Evolutionary conservation across 257 asterid species (phyloP).

Genomic region (Fraxinus quadrangulata): DNA sequence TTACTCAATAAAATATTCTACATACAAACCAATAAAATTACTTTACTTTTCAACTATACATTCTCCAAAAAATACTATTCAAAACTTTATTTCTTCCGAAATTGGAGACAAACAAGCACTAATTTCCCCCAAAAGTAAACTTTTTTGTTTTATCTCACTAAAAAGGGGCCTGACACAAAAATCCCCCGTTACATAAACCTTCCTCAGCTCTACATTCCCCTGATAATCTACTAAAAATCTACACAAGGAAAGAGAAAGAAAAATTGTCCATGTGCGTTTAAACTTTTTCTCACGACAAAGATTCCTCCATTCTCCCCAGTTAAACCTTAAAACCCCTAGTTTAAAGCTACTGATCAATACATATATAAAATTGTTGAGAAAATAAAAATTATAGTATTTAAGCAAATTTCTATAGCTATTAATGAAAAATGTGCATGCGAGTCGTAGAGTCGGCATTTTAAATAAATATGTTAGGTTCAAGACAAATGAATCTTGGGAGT

Average conservation of each 20-base stretch:
- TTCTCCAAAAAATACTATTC: no score
- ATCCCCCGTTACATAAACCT: constrained; percentile 6
- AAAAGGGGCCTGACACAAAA: not conserved
- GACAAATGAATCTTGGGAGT: not conserved
- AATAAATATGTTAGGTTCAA: not conserved
- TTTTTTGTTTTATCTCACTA: no score
- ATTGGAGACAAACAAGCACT: no score
- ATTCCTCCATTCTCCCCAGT: constrained; percentile 17
- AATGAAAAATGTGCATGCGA: not conserved
- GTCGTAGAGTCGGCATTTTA: not conserved
- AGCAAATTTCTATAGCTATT: not conserved
- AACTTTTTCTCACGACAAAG: constrained; percentile 1
- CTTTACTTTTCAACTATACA: no score
- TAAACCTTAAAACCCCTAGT: constrained; percentile 3
- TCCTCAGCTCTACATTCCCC: constrained; percentile 30
- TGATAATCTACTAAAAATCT: not conserved
- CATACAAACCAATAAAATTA: no score
- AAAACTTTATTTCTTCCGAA: no score
- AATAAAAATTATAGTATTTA: no score
- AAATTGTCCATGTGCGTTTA: constrained; percentile 24
- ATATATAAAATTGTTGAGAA: not conserved
- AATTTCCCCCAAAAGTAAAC: no score
- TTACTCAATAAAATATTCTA: no score
- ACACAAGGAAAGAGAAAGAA: not conserved
- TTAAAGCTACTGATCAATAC: not conserved